phyloP scores from a whole-genome alignment of 371 early-diverging fungal species.

The Chytridium lagenaria region DNA sequence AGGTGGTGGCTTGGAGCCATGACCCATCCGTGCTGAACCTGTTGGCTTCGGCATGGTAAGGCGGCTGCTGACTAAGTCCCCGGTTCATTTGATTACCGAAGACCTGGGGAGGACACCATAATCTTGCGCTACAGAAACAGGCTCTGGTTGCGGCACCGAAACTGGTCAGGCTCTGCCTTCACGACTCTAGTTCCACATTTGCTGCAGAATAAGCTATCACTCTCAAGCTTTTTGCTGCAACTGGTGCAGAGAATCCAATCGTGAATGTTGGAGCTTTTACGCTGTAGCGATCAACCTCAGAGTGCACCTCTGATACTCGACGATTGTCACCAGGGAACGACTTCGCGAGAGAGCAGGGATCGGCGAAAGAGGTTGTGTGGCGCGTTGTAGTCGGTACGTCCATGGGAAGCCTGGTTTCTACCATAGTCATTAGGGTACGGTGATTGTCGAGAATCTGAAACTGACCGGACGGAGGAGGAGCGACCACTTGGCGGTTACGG shows the following conservation, averaged over 20 bases:
- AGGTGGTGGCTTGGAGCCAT: no score
- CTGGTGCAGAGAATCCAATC: slow-evolving; percentile 22
- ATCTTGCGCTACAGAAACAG: background rate
- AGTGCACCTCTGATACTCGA: background rate
- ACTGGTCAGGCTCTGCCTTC: background rate
- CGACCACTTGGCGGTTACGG: no score
- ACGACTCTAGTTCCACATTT: slow-evolving; percentile 31
- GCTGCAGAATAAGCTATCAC: slow-evolving; percentile 34
- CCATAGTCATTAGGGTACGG: no score
- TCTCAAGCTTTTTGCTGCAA: slow-evolving; percentile 19
- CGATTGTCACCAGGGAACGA: background rate
- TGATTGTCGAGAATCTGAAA: no score
- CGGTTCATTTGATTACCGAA: background rate
- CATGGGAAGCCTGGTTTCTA: background rate
- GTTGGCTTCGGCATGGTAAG: no score
- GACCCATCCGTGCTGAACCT: no score
- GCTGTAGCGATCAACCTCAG: background rate
- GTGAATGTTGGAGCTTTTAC: background rate
- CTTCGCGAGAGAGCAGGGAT: background rate
- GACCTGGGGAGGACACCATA: background rate
- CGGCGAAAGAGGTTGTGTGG: background rate
- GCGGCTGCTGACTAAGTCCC: background rate
- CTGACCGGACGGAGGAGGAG: no score
- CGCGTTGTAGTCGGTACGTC: background rate
- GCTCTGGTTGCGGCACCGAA: no score